These are phyloP conservation scores for Diaporthe sp. DNA, from an alignment of 2,329 filamentous ascomycete genomes.

Conservation along the genomic window DNA sequence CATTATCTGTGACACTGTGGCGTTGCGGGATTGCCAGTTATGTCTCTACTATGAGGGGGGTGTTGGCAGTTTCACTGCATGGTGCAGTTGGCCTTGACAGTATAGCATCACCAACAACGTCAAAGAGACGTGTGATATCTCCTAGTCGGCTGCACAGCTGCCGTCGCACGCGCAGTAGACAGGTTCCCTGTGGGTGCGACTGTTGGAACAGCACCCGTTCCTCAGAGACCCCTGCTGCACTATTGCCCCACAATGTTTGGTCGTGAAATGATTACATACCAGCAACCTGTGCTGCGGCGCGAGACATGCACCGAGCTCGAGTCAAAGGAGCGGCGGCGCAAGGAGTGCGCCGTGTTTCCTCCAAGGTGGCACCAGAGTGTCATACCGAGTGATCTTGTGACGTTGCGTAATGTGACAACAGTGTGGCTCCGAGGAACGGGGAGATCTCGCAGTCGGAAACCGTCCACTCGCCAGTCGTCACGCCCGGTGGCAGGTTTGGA, in stretches of 20 bases:
- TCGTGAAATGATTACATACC: slow-evolving; percentile 15
- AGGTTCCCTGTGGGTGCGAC: background rate
- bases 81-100: slow-evolving; percentile 9
- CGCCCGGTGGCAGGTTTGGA: slow-evolving; percentile 11
- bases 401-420: slow-evolving; percentile 12
- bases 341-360: background rate
- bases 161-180: slow-evolving; percentile 17
- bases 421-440: slow-evolving; percentile 1
- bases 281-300: slow-evolving; percentile 10
- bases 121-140: slow-evolving; percentile 16
- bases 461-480: background rate
- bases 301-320: slow-evolving; percentile 4
- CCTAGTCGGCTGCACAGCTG: slow-evolving; percentile 3
- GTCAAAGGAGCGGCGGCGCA: slow-evolving; percentile 8
- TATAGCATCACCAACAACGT: background rate
- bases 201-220: slow-evolving; percentile 27
- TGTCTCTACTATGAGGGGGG: background rate
- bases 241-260: slow-evolving; percentile 15
- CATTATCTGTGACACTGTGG: slow-evolving; percentile 3
- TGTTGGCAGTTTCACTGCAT: slow-evolving; percentile 22
- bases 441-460: background rate
- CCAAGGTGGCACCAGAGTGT: background rate
- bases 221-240: slow-evolving; percentile 26
- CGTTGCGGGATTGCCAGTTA: background rate
- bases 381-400: slow-evolving; percentile 19